Percentiles rank a stretch among this genome's conserved stretches.
Conservation (phyloP, 2,329 filamentous ascomycete genomes). For the Emmonsia crescens region DNA sequence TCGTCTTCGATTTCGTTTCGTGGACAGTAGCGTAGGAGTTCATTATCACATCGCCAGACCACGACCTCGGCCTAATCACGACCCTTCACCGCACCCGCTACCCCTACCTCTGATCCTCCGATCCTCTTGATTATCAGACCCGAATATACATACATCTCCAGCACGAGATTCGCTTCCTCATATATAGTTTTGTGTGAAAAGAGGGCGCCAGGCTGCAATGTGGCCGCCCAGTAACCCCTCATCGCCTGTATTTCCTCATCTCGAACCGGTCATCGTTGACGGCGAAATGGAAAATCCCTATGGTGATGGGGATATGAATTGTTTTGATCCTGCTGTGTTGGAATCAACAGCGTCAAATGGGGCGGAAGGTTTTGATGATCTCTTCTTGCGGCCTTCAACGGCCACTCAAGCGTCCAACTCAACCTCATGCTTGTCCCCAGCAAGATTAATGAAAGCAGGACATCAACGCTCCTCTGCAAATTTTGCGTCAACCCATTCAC, state of each 20-base stretch:
- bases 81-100: neutral
- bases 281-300: slow-evolving; percentile 33
- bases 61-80: neutral
- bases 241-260: slow-evolving; percentile 27
- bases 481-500: slow-evolving; percentile 18
- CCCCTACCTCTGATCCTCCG: neutral
- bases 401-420: slow-evolving; percentile 20
- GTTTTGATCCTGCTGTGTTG: slow-evolving; percentile 29
- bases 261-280: slow-evolving; percentile 34
- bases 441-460: slow-evolving; percentile 15
- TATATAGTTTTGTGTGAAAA: neutral
- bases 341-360: slow-evolving; percentile 27
- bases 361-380: slow-evolving; percentile 33
- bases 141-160: neutral
- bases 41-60: neutral
- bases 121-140: neutral
- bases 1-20: neutral
- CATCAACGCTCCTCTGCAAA: slow-evolving; percentile 5
- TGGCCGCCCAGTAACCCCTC: slow-evolving; percentile 24
- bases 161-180: neutral
- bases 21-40: neutral
- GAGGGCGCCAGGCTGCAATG: slow-evolving; percentile 18
- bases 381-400: slow-evolving; percentile 27
- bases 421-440: slow-evolving; percentile 22
- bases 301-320: slow-evolving; percentile 33